These are phyloP conservation scores for Fonsecaea pugnacius DNA, from an alignment of 2,329 filamentous ascomycete species.

Conservation along the genomic window DNA sequence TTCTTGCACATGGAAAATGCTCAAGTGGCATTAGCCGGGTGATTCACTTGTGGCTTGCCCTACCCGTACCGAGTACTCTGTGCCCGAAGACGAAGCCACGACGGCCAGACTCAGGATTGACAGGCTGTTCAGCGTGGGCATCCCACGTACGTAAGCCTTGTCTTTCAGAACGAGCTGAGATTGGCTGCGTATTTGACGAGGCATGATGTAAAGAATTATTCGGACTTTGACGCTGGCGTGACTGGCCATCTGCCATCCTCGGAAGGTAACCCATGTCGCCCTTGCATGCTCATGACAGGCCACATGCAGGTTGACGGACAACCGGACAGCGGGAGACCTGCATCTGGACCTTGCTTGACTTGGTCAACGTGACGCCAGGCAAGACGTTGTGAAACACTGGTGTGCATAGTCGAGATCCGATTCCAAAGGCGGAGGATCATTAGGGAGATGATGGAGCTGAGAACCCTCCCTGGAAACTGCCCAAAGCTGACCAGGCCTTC, in stretches of 20 bases:
- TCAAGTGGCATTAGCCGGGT: neutral
- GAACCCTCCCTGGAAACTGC: neutral
- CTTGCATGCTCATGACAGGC: neutral
- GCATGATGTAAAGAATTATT: constrained; percentile 1
- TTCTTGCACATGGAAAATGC: neutral
- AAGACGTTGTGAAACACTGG: constrained; percentile 12
- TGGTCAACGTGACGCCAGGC: neutral
- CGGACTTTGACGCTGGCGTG: neutral
- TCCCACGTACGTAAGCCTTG: neutral
- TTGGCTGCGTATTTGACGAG: neutral
- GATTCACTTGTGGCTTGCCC: neutral
- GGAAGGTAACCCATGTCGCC: neutral
- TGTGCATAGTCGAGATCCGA: constrained; percentile 16
- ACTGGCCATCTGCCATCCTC: neutral
- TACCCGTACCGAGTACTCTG: neutral
- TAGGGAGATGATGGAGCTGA: neutral
- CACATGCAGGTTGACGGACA: neutral
- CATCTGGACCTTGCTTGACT: neutral
- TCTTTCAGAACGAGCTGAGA: neutral
- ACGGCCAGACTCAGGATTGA: neutral
- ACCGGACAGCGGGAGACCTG: neutral
- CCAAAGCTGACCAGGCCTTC: neutral
- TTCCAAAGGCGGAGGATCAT: neutral
- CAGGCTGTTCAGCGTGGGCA: neutral
- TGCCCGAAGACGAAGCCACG: neutral